Percentiles rank a stretch among this genome's conserved stretches.
These are phyloP conservation scores for Termitomyces sp. DNA, from an alignment of 768 basidiomycete species.

Conservation along the genomic window DNA sequence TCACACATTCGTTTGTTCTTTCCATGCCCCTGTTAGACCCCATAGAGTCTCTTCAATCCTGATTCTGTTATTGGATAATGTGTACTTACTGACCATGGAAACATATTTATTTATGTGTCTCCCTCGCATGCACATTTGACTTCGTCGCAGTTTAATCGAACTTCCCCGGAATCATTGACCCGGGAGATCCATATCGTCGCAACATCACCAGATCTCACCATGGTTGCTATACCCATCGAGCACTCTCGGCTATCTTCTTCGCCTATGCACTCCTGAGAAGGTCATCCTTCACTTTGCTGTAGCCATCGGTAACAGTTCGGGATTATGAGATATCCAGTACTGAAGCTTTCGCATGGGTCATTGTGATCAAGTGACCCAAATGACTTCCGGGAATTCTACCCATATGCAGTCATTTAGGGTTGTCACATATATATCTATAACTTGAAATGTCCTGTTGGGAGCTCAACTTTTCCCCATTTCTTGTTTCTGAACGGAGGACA, in stretches of 20 bases:
- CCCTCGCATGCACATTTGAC: conserved; percentile 5
- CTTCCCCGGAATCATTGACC: neutral
- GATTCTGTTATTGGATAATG: conserved; percentile 36
- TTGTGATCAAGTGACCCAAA: conserved; percentile 33
- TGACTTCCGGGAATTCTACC: conserved; percentile 25
- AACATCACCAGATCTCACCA: conserved; percentile 16
- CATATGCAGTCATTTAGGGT: conserved; percentile 26
- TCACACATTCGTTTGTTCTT: conserved; percentile 14
- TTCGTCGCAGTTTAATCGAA: neutral
- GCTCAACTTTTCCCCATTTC: neutral
- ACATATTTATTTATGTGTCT: conserved; percentile 4
- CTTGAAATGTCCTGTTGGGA: conserved; percentile 4
- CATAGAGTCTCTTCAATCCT: conserved; percentile 28
- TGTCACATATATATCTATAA: conserved; percentile 32
- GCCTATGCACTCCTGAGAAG: neutral
- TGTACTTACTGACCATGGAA: conserved; percentile 23
- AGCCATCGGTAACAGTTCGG: conserved; percentile 14
- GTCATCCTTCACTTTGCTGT: neutral
- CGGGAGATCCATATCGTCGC: conserved; percentile 1
- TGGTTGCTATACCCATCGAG: conserved; percentile 9
- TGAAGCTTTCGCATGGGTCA: conserved; percentile 24
- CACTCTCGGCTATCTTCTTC: conserved; percentile 7
- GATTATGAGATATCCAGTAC: conserved; percentile 1
- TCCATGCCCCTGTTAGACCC: conserved; percentile 12
- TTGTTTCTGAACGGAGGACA: neutral